Evolutionary conservation across 1,284 basidiomycete genomes (phyloP).

Genomic region (Fomitopsis pinicola): DNA sequence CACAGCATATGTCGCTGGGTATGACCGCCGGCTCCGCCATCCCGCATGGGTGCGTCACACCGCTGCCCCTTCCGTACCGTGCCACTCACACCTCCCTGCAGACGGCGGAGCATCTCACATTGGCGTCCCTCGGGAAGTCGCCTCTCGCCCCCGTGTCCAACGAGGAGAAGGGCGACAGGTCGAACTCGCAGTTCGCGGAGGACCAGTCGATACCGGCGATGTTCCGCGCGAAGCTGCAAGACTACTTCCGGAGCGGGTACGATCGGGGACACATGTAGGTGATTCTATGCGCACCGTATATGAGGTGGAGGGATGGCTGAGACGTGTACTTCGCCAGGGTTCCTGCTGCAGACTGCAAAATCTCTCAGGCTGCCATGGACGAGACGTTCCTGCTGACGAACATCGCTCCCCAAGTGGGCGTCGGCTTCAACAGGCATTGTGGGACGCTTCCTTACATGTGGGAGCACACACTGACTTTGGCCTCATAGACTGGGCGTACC

Average conservation of each 20-base stretch:
- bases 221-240: constrained; percentile 85
- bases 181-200: constrained; percentile 83
- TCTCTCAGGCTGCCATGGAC: constrained; percentile 90
- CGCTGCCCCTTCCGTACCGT: neutral
- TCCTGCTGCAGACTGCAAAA: constrained; percentile 96
- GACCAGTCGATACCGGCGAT: constrained; percentile 73
- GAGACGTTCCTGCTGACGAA: constrained; percentile 96
- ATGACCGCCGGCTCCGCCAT: constrained; percentile 88
- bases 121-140: constrained; percentile 64
- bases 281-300: neutral
- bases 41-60: constrained; percentile 78
- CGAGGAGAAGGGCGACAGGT: constrained; percentile 56
- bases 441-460: constrained; percentile 20
- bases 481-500: constrained; percentile 85
- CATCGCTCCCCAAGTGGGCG: constrained; percentile 97
- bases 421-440: constrained; percentile 98
- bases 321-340: constrained; percentile 50
- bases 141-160: constrained; percentile 28
- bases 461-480: neutral
- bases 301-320: neutral
- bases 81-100: constrained; percentile 25
- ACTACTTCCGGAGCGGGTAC: constrained; percentile 94
- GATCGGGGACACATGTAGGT: constrained; percentile 94
- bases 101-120: constrained; percentile 92
- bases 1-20: constrained; percentile 83